Percentiles rank a stretch among this genome's conserved stretches.
phyloP scores from a whole-genome alignment of 2,329 filamentous ascomycete species.

The Blastomyces parvus region DNA sequence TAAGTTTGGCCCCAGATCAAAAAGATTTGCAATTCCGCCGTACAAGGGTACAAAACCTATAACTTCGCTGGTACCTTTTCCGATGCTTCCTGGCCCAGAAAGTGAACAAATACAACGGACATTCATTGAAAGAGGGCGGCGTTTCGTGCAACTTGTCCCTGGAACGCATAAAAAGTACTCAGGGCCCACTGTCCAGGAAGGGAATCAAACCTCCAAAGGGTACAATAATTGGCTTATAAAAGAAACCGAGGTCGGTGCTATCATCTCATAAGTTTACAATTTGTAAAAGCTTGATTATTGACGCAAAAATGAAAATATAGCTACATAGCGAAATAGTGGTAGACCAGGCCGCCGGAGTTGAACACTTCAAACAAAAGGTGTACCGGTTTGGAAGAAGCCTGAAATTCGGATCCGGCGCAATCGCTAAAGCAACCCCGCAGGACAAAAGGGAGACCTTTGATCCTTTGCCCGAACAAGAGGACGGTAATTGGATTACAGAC shows the following conservation, averaged over 20 bases:
- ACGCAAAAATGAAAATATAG: background rate
- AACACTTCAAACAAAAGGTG: conserved; percentile 3
- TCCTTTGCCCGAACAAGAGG: background rate
- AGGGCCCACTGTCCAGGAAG: background rate
- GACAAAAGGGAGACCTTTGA: conserved; percentile 5
- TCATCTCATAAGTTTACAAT: background rate
- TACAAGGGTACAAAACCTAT: conserved; percentile 1
- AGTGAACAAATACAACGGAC: background rate
- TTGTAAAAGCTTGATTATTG: background rate
- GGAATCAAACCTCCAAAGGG: background rate
- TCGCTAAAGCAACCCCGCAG: background rate
- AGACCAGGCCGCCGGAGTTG: background rate
- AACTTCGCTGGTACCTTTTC: background rate
- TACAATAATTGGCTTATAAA: conserved; percentile 2
- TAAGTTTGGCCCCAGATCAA: background rate
- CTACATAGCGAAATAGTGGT: conserved; percentile 1
- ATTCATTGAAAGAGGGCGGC: background rate
- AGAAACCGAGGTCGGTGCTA: background rate
- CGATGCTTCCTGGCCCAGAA: background rate
- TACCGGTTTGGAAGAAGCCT: background rate
- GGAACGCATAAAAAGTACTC: conserved; percentile 5
- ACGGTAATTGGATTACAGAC: conserved; percentile 5
- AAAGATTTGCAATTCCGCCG: background rate
- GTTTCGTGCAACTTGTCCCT: background rate
- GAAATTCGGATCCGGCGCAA: background rate